Percentiles rank a stretch among this genome's conserved stretches.
Conservation (phyloP, 1,284 basidiomycete species). For the Ustilago sp. region DNA sequence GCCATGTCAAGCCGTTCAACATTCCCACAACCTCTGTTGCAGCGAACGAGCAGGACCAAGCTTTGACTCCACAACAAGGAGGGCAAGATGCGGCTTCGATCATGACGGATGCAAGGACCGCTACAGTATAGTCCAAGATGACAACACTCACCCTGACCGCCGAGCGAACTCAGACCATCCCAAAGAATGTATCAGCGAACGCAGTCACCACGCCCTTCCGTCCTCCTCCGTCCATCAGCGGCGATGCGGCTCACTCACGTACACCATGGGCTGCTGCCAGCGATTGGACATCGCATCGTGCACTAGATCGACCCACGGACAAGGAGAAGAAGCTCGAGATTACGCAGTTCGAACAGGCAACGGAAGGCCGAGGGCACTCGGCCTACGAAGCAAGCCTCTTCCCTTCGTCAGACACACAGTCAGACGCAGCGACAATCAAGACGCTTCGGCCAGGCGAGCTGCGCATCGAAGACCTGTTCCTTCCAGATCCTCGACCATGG, state of each 20-base stretch:
- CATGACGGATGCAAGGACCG: constrained; percentile 23
- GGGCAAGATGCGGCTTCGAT: constrained; percentile 33
- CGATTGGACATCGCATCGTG: constrained; percentile 39
- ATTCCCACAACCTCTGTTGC: constrained; percentile 5
- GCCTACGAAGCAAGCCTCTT: constrained; percentile 40
- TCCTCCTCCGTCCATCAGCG: constrained; percentile 38
- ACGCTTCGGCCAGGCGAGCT: constrained; percentile 30
- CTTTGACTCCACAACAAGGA: constrained; percentile 13
- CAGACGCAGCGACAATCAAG: constrained; percentile 32
- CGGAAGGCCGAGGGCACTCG: constrained; percentile 46
- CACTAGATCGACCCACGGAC: constrained; percentile 46
- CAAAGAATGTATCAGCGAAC: constrained; percentile 35
- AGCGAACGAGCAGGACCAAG: neutral
- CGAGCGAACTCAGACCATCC: constrained; percentile 29
- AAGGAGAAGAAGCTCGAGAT: constrained; percentile 51
- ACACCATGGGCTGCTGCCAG: constrained; percentile 40
- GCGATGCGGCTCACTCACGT: constrained; percentile 20
- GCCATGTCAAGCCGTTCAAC: constrained; percentile 19
- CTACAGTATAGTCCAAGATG: constrained; percentile 43
- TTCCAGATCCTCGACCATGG: constrained; percentile 63
- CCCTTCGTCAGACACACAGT: constrained; percentile 2
- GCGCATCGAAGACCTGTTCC: constrained; percentile 55
- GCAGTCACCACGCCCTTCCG: constrained; percentile 32
- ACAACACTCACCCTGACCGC: constrained; percentile 32
- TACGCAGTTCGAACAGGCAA: constrained; percentile 50